Evolutionary conservation across 768 basidiomycete genomes (phyloP).

Genomic region (Lactifluus pinguis): DNA sequence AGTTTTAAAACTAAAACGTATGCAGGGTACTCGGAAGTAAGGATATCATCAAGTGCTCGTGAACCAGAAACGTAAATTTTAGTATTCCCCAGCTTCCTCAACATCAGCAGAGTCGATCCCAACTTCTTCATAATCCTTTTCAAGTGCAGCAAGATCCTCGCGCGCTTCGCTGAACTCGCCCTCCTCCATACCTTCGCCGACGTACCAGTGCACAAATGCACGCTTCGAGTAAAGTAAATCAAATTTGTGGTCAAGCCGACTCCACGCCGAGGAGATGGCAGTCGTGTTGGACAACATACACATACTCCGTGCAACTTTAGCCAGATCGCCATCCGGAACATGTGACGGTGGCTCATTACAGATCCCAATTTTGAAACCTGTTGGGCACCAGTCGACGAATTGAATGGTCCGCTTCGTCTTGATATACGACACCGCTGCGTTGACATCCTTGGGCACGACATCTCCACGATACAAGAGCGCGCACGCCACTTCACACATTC

Average conservation of each 20-base stretch:
- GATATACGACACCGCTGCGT: constrained; percentile 62
- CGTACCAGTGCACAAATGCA: constrained; percentile 53
- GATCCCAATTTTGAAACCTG: constrained; percentile 72
- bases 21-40: neutral
- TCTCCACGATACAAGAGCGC: constrained; percentile 68
- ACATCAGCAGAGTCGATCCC: constrained; percentile 43
- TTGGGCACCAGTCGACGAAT: constrained; percentile 73
- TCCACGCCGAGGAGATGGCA: constrained; percentile 67
- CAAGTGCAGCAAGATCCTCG: constrained; percentile 99
- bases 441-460: constrained; percentile 72
- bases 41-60: constrained; percentile 4
- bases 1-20: constrained; percentile 1
- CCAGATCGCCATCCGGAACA: constrained; percentile 69
- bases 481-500: constrained; percentile 41
- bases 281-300: constrained; percentile 77
- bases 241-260: constrained; percentile 70
- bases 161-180: constrained; percentile 99
- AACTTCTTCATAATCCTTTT: constrained; percentile 93
- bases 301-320: constrained; percentile 64
- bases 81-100: constrained; percentile 45
- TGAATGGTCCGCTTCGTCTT: constrained; percentile 75
- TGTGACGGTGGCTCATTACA: constrained; percentile 71
- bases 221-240: constrained; percentile 65
- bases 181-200: constrained; percentile 76
- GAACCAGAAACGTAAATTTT: constrained; percentile 15